These are phyloP conservation scores for Sclerotinia nivalis DNA, from an alignment of 2,329 filamentous ascomycete species.

Conservation along the genomic window DNA sequence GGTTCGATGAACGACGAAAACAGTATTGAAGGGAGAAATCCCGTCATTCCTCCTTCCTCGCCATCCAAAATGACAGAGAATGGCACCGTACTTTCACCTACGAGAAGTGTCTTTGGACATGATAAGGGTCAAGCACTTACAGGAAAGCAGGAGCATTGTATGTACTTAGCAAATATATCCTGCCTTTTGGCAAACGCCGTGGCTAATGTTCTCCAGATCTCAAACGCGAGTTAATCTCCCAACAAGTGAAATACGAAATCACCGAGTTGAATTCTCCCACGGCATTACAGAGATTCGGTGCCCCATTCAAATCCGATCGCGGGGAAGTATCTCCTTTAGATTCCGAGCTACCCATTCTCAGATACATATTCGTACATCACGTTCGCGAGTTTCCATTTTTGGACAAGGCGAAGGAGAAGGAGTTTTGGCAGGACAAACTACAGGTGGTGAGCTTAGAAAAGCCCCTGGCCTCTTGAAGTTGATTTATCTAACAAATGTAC, in stretches of 20 bases:
- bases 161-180: conserved; percentile 42
- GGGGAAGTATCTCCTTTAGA: conserved; percentile 92
- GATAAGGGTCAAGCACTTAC: conserved; percentile 56
- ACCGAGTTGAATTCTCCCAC: conserved; percentile 91
- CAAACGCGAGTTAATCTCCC: conserved; percentile 89
- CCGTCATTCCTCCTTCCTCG: background rate
- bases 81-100: conserved; percentile 25
- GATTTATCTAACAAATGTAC: conserved; percentile 20
- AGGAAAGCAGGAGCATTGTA: conserved; percentile 98
- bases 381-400: conserved; percentile 97
- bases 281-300: conserved; percentile 90
- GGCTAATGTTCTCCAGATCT: conserved; percentile 61
- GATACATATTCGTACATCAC: conserved; percentile 98
- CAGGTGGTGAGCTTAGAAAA: conserved; percentile 69
- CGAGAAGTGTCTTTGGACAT: conserved; percentile 17
- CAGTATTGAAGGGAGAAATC: conserved; percentile 1
- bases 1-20: conserved; percentile 17
- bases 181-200: conserved; percentile 6
- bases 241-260: conserved; percentile 89
- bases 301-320: conserved; percentile 88
- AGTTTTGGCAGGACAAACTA: conserved; percentile 99
- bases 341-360: conserved; percentile 87
- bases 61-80: conserved; percentile 28
- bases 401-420: conserved; percentile 94
- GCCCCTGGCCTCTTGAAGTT: background rate